Conservation (phyloP, 352 stramenopile species). For the Phytophthora pseudosyringae region DNA sequence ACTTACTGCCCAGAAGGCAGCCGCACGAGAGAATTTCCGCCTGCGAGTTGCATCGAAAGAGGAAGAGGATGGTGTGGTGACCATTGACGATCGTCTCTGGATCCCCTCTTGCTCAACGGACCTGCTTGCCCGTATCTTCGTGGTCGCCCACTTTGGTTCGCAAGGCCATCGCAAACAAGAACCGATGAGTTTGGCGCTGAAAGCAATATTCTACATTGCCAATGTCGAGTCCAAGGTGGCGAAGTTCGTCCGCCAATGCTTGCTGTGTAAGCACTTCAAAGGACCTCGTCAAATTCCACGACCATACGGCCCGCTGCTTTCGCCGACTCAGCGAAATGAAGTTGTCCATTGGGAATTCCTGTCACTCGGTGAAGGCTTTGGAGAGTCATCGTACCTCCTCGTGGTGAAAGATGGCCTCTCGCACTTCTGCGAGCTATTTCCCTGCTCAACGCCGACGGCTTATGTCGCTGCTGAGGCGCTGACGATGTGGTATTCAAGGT, state of each 20-base stretch:
- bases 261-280: not conserved
- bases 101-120: not conserved
- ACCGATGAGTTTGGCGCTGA: not conserved
- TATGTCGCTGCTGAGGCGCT: slow-evolving; percentile 9
- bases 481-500: slow-evolving; percentile 1
- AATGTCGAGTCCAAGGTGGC: not conserved
- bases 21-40: too few species aligned
- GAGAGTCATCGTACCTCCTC: slow-evolving; percentile 14
- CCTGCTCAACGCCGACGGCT: not conserved
- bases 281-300: not conserved
- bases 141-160: slow-evolving; percentile 12
- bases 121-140: slow-evolving; percentile 9
- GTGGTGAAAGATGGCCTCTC: slow-evolving; percentile 21
- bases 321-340: not conserved
- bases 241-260: not conserved
- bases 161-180: slow-evolving; percentile 17
- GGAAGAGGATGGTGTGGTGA: not conserved
- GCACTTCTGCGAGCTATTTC: slow-evolving; percentile 9
- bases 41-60: not conserved
- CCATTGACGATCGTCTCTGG: not conserved
- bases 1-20: too few species aligned
- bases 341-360: not conserved
- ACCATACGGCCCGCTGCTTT: not conserved
- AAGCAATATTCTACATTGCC: slow-evolving; percentile 4
- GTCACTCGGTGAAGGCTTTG: not conserved